phyloP scores from a whole-genome alignment of 208 protist species.

The Phytomonas serpens region DNA sequence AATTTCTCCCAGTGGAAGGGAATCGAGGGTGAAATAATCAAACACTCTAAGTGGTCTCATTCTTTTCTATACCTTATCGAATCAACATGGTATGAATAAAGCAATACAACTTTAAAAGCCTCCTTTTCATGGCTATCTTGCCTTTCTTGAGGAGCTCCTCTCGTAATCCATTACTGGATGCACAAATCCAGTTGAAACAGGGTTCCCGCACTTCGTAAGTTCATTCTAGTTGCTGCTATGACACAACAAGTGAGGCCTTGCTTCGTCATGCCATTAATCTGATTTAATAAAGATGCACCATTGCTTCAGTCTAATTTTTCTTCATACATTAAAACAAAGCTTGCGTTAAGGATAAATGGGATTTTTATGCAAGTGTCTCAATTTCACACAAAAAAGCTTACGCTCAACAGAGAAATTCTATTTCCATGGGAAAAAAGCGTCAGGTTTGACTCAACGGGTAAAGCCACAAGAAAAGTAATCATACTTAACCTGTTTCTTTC shows the following conservation, averaged over 20 bases:
- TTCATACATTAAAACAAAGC: not conserved
- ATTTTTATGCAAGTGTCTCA: not conserved
- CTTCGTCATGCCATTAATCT: not conserved
- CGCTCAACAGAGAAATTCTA: not conserved
- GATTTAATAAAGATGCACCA: not conserved
- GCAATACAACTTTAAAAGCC: not conserved
- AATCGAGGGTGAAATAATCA: not conserved
- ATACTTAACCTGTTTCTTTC: not conserved
- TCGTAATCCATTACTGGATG: not conserved
- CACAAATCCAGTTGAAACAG: not conserved
- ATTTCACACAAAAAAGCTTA: not conserved
- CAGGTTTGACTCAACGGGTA: not conserved
- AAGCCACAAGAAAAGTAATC: not conserved
- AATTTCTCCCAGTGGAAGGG: not conserved
- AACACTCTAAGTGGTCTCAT: not conserved
- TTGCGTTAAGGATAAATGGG: not conserved
- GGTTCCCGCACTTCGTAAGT: not conserved
- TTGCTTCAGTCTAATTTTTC: not conserved
- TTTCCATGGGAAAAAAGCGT: not conserved
- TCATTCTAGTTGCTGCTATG: not conserved
- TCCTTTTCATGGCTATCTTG: not conserved
- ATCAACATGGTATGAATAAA: not conserved
- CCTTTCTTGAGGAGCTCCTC: not conserved
- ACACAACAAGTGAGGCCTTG: not conserved
- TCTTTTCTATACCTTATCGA: not conserved